phyloP scores from a whole-genome alignment of 179 eudicot species.

The Silene coronaria region DNA sequence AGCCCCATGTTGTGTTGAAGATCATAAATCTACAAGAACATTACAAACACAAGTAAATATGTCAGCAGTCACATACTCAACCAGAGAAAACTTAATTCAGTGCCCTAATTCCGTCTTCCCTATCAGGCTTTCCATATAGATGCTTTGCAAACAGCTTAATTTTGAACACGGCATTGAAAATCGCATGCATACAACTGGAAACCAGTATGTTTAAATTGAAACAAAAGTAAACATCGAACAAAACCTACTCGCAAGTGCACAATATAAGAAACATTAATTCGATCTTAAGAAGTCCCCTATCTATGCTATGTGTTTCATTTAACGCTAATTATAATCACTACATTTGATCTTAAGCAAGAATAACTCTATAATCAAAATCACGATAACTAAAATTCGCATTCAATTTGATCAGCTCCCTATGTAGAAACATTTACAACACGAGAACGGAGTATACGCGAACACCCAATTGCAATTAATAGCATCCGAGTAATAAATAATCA shows the following conservation, averaged over 20 bases:
- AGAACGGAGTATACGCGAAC: background rate
- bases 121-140: no score
- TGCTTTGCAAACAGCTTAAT: no score
- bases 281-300: no score
- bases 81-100: background rate
- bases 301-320: background rate
- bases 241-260: no score
- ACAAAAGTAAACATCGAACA: no score
- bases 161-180: no score
- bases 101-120: no score
- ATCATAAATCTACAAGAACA: conserved; percentile 55
- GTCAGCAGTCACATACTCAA: background rate
- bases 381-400: background rate
- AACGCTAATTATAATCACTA: background rate
- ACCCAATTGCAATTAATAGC: conserved; percentile 1
- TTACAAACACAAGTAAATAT: conserved; percentile 1
- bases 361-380: background rate
- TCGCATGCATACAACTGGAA: no score
- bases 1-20: conserved; percentile 94
- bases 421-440: background rate
- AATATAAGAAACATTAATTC: no score
- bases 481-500: background rate
- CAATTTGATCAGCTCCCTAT: background rate
- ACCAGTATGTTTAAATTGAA: background rate
- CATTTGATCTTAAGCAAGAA: no score